Conservation (phyloP, 2,329 filamentous ascomycete genomes). For the Trichoderma sp. region DNA sequence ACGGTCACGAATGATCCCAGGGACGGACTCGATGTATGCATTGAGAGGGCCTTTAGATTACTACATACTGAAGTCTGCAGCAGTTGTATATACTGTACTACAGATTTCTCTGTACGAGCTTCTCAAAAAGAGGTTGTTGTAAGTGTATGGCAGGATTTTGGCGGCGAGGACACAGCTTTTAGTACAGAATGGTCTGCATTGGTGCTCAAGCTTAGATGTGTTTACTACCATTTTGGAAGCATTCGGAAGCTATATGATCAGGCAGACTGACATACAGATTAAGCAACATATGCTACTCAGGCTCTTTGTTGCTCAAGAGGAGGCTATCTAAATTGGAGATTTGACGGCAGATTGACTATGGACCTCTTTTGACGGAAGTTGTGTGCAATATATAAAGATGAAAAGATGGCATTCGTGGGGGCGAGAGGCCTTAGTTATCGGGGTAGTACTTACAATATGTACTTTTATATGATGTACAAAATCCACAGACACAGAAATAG, state of each 20-base stretch:
- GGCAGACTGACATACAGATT: not conserved
- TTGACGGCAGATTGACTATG: not conserved
- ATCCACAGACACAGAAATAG: not conserved
- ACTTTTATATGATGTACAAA: not conserved
- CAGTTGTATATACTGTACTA: constrained; percentile 15
- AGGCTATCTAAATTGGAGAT: not conserved
- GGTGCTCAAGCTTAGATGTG: not conserved
- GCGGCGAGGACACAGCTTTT: constrained; percentile 11
- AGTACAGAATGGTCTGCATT: constrained; percentile 11
- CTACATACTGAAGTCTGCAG: not conserved
- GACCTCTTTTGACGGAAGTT: not conserved
- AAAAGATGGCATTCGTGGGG: not conserved
- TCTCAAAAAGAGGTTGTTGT: not conserved
- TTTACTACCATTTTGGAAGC: not conserved
- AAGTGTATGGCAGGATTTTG: constrained; percentile 21
- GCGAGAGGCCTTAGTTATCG: not conserved
- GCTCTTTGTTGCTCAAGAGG: not conserved
- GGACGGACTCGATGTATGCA: not conserved
- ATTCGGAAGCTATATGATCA: not conserved
- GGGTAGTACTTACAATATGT: not conserved
- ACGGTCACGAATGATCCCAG: not conserved
- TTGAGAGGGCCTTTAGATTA: not conserved
- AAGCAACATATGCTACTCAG: not conserved
- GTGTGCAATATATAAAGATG: not conserved
- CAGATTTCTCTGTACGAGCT: constrained; percentile 15